Evolutionary conservation across 192 early-diverging fungal genomes (phyloP).

Genomic region (Kappamyces sp.): DNA sequence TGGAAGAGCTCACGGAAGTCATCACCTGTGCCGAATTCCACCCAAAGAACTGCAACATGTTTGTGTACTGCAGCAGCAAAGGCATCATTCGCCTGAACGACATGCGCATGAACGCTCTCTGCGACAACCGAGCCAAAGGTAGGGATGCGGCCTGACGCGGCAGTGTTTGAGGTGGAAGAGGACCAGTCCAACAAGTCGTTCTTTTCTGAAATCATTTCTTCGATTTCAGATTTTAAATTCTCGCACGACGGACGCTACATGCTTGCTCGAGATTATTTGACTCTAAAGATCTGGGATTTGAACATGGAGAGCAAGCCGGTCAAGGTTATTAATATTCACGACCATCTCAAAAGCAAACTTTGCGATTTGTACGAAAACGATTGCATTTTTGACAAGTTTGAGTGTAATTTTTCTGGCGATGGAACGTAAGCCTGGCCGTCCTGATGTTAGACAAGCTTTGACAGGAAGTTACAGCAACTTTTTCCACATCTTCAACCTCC

Average conservation of each 20-base stretch:
- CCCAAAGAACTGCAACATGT: slow-evolving; percentile 89
- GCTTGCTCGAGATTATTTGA: slow-evolving; percentile 93
- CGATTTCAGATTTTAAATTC: slow-evolving; percentile 96
- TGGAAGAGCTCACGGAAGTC: slow-evolving; percentile 99
- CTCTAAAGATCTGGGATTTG: slow-evolving; percentile 98
- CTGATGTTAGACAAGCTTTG: slow-evolving; percentile 59
- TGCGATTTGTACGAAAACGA: slow-evolving; percentile 99
- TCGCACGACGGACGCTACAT: slow-evolving; percentile 94
- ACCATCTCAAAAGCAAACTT: slow-evolving; percentile 88
- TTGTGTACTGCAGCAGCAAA: slow-evolving; percentile 98
- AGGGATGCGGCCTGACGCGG: slow-evolving; percentile 22
- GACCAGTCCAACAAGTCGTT: slow-evolving; percentile 95
- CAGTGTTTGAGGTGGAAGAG: slow-evolving; percentile 92
- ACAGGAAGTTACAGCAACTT: slow-evolving; percentile 99
- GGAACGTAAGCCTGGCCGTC: slow-evolving; percentile 63
- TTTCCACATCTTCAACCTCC: slow-evolving; percentile 90
- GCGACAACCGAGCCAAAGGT: slow-evolving; percentile 91
- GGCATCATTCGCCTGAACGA: slow-evolving; percentile 96
- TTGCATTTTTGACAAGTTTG: slow-evolving; percentile 99
- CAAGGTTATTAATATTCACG: slow-evolving; percentile 93
- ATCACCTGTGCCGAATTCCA: slow-evolving; percentile 99
- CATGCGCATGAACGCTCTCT: slow-evolving; percentile 91
- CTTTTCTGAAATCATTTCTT: slow-evolving; percentile 99
- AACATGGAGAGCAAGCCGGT: slow-evolving; percentile 94
- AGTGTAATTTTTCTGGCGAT: slow-evolving; percentile 94